phyloP scores from a whole-genome alignment of 2,329 filamentous ascomycete genomes.

The Fonsecaea monophora region DNA sequence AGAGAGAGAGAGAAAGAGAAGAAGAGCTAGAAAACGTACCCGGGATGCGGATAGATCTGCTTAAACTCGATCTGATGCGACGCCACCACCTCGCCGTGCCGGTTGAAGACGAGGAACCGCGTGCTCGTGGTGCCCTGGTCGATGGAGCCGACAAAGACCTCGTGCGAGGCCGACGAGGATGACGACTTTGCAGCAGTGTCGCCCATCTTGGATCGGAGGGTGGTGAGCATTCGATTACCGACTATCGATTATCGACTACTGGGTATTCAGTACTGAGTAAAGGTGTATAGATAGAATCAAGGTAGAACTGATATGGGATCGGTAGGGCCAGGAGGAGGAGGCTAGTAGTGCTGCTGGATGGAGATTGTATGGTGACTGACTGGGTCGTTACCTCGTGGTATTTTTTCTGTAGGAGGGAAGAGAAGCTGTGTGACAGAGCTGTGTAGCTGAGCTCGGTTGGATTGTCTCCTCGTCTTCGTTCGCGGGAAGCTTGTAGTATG shows the following conservation, averaged over 20 bases:
- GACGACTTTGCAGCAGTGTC: slow-evolving; percentile 5
- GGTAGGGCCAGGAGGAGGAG: no score
- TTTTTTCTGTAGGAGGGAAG: neutral
- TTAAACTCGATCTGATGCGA: slow-evolving; percentile 86
- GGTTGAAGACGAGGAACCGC: slow-evolving; percentile 88
- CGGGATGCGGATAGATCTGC: slow-evolving; percentile 82
- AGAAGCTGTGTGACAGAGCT: no score
- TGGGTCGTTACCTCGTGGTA: neutral
- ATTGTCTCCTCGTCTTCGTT: no score
- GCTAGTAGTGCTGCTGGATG: no score
- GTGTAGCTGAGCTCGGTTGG: no score
- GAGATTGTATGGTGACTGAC: no score
- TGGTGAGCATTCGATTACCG: slow-evolving; percentile 2
- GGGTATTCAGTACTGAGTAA: no score
- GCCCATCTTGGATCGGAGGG: slow-evolving; percentile 25
- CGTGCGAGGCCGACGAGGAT: slow-evolving; percentile 39
- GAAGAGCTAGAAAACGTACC: slow-evolving; percentile 58
- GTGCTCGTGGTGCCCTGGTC: slow-evolving; percentile 91
- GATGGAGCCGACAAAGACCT: slow-evolving; percentile 82
- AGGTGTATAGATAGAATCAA: neutral
- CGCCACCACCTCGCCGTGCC: slow-evolving; percentile 75
- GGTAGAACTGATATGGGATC: no score
- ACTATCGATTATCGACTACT: neutral
- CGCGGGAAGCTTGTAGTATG: no score
- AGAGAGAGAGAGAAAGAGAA: no score